These are phyloP conservation scores for Boletus coccyginus DNA, from an alignment of 768 basidiomycete genomes.

Conservation along the genomic window DNA sequence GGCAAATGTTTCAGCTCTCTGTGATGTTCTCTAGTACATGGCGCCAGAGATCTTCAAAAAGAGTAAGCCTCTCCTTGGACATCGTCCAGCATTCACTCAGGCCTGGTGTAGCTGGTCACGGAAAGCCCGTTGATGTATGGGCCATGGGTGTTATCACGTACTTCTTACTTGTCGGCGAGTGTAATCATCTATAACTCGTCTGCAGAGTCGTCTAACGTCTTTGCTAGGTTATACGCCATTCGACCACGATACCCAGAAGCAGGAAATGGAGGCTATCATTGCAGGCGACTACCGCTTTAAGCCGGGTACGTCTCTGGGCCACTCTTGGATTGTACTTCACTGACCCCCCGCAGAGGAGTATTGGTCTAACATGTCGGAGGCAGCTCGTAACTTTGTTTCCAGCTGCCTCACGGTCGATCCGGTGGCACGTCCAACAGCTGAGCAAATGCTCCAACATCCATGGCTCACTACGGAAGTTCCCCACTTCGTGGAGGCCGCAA, in stretches of 20 bases:
- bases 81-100: not conserved
- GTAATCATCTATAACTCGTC: not conserved
- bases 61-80: constrained; percentile 43
- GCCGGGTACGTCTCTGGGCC: constrained; percentile 41
- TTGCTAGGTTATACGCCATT: constrained; percentile 88
- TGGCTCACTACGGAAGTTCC: constrained; percentile 62
- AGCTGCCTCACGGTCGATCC: constrained; percentile 87
- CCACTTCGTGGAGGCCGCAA: constrained; percentile 61
- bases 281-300: constrained; percentile 91
- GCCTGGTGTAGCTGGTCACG: constrained; percentile 67
- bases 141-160: constrained; percentile 99
- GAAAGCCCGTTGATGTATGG: constrained; percentile 94
- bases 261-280: constrained; percentile 95
- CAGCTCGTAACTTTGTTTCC: constrained; percentile 80
- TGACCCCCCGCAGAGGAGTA: constrained; percentile 56
- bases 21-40: constrained; percentile 61
- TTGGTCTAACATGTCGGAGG: constrained; percentile 77
- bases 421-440: constrained; percentile 72
- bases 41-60: constrained; percentile 96
- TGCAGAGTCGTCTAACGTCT: not conserved
- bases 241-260: constrained; percentile 82
- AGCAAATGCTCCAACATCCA: constrained; percentile 66
- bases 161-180: constrained; percentile 75
- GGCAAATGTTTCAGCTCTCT: not conserved
- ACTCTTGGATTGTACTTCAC: not conserved